Evolutionary conservation across 805 yeast genomes (phyloP), one percentile per base, ranked within the genome.

Genomic region (Ogataea siamensis): DNA sequence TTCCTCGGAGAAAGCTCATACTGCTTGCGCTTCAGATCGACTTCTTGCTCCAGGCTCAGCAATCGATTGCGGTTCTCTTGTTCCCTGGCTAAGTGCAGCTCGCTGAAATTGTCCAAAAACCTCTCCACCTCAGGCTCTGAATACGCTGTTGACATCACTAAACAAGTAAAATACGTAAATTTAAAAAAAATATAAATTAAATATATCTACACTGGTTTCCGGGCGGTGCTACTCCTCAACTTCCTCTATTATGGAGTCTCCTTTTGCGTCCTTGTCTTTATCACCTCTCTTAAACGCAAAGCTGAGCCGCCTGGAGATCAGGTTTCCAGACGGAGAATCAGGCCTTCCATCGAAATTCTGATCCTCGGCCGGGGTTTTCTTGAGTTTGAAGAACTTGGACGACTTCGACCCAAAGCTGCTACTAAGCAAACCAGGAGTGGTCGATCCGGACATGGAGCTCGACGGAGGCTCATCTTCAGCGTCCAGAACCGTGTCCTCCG

Each of bases 261-360:
- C 42, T 19, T 42, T 51, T n/a, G 37, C 20, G 25, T 53, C 54
- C 22, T 40, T 55, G 18, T 54, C 58, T 28, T 50, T 50, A n/a
- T 55, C 58, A n/a, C 51, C 55, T 28, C 55, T 49, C 31, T 54
- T 60, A 39, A 57, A 55, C 16, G 63, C 57, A 45, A 62, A 50
- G 37, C 58, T 55, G 25, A 62, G 43, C 31, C 58, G 50, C 27
- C 59, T 47, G n/a, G 58, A 46, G 15, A 57, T 42, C 7, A 39
- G 32, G 14, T 44, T 51, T 15, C 42, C 33, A 12, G 43, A 39
- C 5, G 50, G 35, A 9, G 46, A 39, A 11, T 45, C 39, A 9
- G 46, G 23, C 14, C 39, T 7, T 17, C 10, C 17, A 6, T 32
- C 33, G 5, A 20, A 22, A 13, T 16, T 3, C 24, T 18, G 27